These are phyloP conservation scores for Nemania sp. DNA, from an alignment of 2,329 filamentous ascomycete genomes.

Conservation along the genomic window DNA sequence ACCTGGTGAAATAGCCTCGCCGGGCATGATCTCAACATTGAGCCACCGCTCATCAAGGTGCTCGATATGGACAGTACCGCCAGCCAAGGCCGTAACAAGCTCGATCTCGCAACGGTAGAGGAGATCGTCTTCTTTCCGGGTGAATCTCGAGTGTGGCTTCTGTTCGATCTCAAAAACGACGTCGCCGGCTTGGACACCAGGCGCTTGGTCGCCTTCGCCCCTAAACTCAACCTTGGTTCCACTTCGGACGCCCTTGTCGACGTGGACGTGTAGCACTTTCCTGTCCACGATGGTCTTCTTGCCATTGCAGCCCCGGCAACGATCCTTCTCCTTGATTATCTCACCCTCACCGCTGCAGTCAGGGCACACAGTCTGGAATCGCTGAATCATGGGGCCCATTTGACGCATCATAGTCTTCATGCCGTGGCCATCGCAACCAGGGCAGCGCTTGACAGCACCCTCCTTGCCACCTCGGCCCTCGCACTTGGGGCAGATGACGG, in stretches of 20 bases:
- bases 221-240: constrained; percentile 97
- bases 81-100: constrained; percentile 89
- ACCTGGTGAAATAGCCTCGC: constrained; percentile 93
- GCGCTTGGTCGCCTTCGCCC: constrained; percentile 94
- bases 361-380: constrained; percentile 98
- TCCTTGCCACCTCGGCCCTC: constrained; percentile 95
- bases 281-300: constrained; percentile 98
- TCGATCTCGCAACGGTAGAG: constrained; percentile 96
- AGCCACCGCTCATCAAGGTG: constrained; percentile 98
- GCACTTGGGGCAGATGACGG: constrained; percentile 94
- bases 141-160: constrained; percentile 96
- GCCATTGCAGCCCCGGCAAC: constrained; percentile 93
- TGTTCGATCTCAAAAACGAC: constrained; percentile 99
- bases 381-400: constrained; percentile 99
- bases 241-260: constrained; percentile 90
- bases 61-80: constrained; percentile 89
- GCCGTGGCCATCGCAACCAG: constrained; percentile 88
- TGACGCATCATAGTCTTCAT: constrained; percentile 99
- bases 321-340: constrained; percentile 94
- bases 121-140: constrained; percentile 93
- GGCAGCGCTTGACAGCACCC: constrained; percentile 91
- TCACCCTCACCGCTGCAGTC: constrained; percentile 98
- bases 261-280: constrained; percentile 97
- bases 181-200: constrained; percentile 90
- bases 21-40: constrained; percentile 87